Percentiles rank a stretch among this genome's conserved stretches.
Evolutionary conservation across 768 basidiomycete genomes (phyloP).

Genomic region (Pleurotus platypus): DNA sequence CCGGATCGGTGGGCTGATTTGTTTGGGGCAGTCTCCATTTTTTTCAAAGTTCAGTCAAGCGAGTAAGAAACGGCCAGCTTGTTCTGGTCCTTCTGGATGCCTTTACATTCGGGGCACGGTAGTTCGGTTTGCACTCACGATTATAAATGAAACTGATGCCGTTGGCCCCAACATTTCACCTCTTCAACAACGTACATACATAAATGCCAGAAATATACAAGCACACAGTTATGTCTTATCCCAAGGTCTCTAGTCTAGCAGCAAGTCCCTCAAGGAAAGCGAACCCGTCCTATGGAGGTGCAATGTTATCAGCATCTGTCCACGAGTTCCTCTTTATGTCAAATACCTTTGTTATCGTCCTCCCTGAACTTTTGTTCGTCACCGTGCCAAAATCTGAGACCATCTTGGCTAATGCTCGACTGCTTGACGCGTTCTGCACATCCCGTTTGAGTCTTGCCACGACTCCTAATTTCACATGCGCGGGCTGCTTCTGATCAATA

Average conservation of each 20-base stretch:
- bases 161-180: background rate
- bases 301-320: background rate
- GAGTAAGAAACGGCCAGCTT: conserved; percentile 7
- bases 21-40: background rate
- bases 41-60: background rate
- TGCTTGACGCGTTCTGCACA: conserved; percentile 46
- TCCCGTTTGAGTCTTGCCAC: conserved; percentile 55
- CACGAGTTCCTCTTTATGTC: background rate
- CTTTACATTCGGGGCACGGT: too few relatives aligned
- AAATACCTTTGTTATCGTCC: conserved; percentile 65
- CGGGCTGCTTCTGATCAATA: conserved; percentile 26
- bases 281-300: conserved; percentile 52
- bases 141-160: background rate
- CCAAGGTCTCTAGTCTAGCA: conserved; percentile 43
- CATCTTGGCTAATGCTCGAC: conserved; percentile 57
- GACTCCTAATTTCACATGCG: conserved; percentile 55
- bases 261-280: conserved; percentile 63
- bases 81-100: too few relatives aligned
- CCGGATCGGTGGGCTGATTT: background rate
- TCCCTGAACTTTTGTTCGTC: conserved; percentile 63
- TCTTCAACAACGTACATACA: background rate
- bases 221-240: conserved; percentile 17
- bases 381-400: conserved; percentile 68
- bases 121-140: too few relatives aligned
- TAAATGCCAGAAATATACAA: background rate